Base-by-base conservation (phyloP, 140 eudicot species). In the Bidens hawaiensis region DNA sequence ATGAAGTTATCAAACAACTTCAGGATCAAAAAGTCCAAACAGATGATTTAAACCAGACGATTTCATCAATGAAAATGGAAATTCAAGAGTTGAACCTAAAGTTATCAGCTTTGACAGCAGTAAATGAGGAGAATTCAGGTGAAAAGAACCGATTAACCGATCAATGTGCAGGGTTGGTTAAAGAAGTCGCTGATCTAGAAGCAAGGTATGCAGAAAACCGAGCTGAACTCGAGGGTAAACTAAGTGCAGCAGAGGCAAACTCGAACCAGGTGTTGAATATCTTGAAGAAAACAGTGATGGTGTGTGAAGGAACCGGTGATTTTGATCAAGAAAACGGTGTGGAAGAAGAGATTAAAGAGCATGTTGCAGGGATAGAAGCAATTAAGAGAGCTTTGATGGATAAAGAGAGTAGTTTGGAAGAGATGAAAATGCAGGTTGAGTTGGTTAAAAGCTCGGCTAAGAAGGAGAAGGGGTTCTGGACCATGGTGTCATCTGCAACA, bases 401-500 rank as follows among this genome's bases (percentile, higher is more conserved):
- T 36, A 78, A 71, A 63, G 94, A 67, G 56, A 73, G 50, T 8
- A 66, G 48, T 50, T 64, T 82, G 0, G 95, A 73, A 58, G 83
- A 82, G 17, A 87, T 84, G 91, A 69, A 66, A 71, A 56, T 68
- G 68, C 68, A 87, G 31, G 13, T 87, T 45, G 89, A 84, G 63
- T 27, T 52, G 15, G 57, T 87, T 62, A 41, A 76, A 69, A 61
- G 25, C 14, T 69, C 81, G 1, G 81, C 74, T 1, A 73, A 42
- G 8, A 85, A 84, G 73, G 83, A 68, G 85, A 84, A 78, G 74
- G 74, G 78, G 71, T 87, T 91, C 61, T 87, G 95, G 98, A 70
- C 98, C 13, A 14, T 80, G 60, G 67, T 91, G 47, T 82, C 95
- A 4, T 87, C 96, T 51, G 96, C 89, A 8, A 91, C 95, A 0